Percentiles rank a stretch among this genome's conserved stretches.
Evolutionary conservation across 768 basidiomycete species (phyloP).

Genomic region (Leccinum olivaceopallidum): DNA sequence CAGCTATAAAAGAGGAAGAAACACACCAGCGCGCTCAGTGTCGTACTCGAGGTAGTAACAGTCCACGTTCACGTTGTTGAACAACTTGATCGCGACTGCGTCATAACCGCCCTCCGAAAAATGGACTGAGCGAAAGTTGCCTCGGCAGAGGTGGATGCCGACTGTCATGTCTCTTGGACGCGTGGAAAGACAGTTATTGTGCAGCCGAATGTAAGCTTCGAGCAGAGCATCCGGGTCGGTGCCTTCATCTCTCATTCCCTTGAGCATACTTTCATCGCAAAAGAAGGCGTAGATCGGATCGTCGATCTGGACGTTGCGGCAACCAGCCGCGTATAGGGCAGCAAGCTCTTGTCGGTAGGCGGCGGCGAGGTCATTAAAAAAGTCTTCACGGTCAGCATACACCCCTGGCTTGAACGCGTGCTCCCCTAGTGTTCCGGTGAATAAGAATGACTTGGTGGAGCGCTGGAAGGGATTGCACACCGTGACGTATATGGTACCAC

Average conservation of each 20-base stretch:
- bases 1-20: neutral
- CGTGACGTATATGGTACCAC: conserved; percentile 71
- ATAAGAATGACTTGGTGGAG: neutral
- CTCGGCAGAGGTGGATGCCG: conserved; percentile 48
- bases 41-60: neutral
- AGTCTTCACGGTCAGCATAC: conserved; percentile 36
- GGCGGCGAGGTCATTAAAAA: conserved; percentile 37
- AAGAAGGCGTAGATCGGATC: neutral
- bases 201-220: neutral
- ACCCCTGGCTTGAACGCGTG: conserved; percentile 1
- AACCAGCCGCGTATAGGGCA: neutral
- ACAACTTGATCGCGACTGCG: conserved; percentile 44
- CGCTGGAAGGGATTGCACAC: conserved; percentile 30
- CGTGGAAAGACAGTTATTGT: neutral
- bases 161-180: conserved; percentile 22
- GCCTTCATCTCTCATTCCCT: neutral
- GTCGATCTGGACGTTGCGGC: neutral
- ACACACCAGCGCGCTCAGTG: neutral
- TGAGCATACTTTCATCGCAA: neutral
- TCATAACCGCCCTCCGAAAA: conserved; percentile 27
- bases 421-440: neutral
- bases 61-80: conserved; percentile 35
- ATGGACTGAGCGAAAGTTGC: conserved; percentile 36
- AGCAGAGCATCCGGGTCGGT: neutral
- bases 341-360: neutral